phyloP scores from a whole-genome alignment of 2,329 filamentous ascomycete genomes.

The Cladobotryum mycophilum region DNA sequence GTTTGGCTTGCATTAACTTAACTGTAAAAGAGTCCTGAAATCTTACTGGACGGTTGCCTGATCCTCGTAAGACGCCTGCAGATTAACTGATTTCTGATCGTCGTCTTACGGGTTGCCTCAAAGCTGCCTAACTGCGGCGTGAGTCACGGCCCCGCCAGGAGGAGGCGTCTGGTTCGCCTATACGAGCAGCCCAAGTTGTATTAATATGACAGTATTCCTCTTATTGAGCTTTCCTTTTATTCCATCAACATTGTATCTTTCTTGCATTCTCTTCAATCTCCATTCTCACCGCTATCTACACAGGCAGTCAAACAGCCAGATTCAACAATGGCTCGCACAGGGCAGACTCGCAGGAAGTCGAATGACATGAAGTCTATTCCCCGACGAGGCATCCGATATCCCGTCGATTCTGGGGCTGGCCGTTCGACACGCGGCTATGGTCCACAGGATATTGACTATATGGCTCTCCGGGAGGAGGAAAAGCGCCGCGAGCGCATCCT shows the following conservation, averaged over 20 bases:
- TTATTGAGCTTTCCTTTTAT: too few relatives aligned
- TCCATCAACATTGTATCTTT: too few relatives aligned
- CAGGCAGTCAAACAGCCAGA: neutral
- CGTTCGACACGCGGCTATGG: conserved; percentile 14
- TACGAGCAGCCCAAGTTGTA: neutral
- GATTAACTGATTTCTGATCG: neutral
- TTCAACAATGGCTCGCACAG: conserved; percentile 7
- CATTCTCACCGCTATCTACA: neutral
- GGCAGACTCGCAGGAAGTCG: conserved; percentile 2
- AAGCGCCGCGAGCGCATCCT: conserved; percentile 32
- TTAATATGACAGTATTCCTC: too few relatives aligned
- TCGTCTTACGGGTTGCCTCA: conserved; percentile 7
- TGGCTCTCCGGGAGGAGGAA: conserved; percentile 28
- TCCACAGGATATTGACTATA: conserved; percentile 23
- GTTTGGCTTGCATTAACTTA: too few relatives aligned
- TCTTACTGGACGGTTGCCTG: conserved; percentile 8
- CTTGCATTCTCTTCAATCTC: too few relatives aligned
- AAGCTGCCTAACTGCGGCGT: conserved; percentile 6
- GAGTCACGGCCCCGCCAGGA: conserved; percentile 3
- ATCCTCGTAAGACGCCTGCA: conserved; percentile 1
- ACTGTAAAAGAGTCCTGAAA: neutral
- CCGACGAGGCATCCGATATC: neutral
- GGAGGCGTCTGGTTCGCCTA: neutral
- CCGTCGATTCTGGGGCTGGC: neutral
- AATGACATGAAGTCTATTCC: neutral